phyloP scores from a whole-genome alignment of 345 rosid species.

The Viola odorata region DNA sequence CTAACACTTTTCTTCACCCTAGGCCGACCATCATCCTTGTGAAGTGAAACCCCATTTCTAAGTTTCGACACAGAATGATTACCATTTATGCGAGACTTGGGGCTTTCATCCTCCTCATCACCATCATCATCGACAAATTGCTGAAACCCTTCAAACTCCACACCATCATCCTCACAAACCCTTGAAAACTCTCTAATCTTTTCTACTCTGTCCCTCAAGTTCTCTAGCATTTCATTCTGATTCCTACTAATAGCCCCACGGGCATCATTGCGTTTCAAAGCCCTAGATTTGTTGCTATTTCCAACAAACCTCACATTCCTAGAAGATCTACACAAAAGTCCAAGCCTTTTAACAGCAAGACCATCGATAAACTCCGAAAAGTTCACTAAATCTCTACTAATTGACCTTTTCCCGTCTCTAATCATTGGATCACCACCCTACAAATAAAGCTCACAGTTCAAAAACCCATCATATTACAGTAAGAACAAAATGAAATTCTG shows the following conservation, averaged over 20 bases:
- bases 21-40: conserved; percentile 30
- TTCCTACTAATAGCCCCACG: conserved; percentile 23
- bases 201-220: conserved; percentile 39
- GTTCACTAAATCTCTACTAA: conserved; percentile 54
- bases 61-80: conserved; percentile 14
- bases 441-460: conserved; percentile 4
- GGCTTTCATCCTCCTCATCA: conserved; percentile 18
- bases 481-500: not conserved
- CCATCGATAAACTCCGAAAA: conserved; percentile 61
- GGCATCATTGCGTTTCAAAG: conserved; percentile 6
- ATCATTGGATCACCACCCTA: conserved; percentile 74
- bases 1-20: conserved; percentile 47
- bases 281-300: conserved; percentile 28
- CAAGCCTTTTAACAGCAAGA: conserved; percentile 35
- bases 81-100: conserved; percentile 10
- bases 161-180: conserved; percentile 35
- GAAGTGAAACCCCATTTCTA: conserved; percentile 27
- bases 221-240: conserved; percentile 34
- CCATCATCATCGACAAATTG: conserved; percentile 34
- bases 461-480: conserved; percentile 3
- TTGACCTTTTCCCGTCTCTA: conserved; percentile 64
- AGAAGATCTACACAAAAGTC: conserved; percentile 23
- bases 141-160: conserved; percentile 62
- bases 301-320: conserved; percentile 29
- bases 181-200: conserved; percentile 39